Conservation (phyloP, 179 eudicot species). For the Heliamphora pulchella region DNA sequence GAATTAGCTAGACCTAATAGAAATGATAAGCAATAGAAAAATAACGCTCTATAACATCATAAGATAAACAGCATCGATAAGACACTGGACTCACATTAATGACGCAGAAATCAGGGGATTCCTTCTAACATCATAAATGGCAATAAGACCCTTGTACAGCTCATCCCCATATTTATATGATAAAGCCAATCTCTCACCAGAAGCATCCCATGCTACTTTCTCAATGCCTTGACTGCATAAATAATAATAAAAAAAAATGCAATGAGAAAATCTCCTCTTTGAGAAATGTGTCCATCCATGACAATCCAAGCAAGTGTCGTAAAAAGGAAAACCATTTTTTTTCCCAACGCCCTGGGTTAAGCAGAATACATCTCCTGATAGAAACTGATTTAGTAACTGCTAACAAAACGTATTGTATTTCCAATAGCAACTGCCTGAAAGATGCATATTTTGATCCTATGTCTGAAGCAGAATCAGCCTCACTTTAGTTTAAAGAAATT, state of each 20-base stretch:
- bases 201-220: slow-evolving; percentile 97
- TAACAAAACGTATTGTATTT: not conserved
- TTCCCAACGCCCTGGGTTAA: no score
- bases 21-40: not conserved
- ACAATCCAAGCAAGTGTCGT: not conserved
- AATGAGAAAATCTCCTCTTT: not conserved
- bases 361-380: not conserved
- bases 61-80: not conserved
- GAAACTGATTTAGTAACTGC: not conserved
- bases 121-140: slow-evolving; percentile 77
- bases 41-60: not conserved
- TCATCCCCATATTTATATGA: slow-evolving; percentile 82
- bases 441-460: not conserved
- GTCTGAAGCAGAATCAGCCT: not conserved
- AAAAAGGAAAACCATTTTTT: no score
- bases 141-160: slow-evolving; percentile 75
- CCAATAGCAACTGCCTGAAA: not conserved
- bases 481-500: not conserved
- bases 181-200: slow-evolving; percentile 92
- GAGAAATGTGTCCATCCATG: not conserved
- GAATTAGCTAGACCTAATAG: not conserved
- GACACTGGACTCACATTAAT: slow-evolving; percentile 55
- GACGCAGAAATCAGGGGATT: slow-evolving; percentile 78
- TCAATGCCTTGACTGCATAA: slow-evolving; percentile 62
- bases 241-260: slow-evolving; percentile 14